Percentiles rank a stretch among this genome's conserved stretches.
Conservation (phyloP, 768 basidiomycete species). For the Gymnopilus dilepis region DNA sequence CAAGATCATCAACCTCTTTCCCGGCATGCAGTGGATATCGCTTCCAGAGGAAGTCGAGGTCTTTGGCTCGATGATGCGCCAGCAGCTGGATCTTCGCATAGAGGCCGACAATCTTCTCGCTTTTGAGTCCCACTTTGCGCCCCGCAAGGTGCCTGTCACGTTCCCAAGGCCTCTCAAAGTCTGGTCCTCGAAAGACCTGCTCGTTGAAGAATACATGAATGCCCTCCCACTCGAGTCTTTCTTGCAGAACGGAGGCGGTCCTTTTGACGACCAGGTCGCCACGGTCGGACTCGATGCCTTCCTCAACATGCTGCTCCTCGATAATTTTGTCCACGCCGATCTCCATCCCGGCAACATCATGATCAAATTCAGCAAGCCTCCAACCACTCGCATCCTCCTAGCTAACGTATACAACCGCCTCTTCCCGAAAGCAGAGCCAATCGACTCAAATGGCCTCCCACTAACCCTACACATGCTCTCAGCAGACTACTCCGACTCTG, state of each 20-base stretch:
- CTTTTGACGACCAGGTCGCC: conserved; percentile 88
- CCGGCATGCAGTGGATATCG: conserved; percentile 96
- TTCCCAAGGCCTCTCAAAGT: conserved; percentile 88
- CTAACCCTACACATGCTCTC: conserved; percentile 34
- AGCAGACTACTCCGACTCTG: conserved; percentile 54
- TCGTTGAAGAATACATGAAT: conserved; percentile 94
- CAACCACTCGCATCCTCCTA: conserved; percentile 68
- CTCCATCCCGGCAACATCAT: conserved; percentile 96
- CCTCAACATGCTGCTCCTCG: conserved; percentile 95
- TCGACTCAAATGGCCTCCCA: conserved; percentile 27
- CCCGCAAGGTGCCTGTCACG: conserved; percentile 78
- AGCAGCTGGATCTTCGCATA: conserved; percentile 88
- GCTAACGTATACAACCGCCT: conserved; percentile 61
- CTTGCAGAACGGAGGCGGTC: conserved; percentile 88
- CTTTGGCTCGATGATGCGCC: conserved; percentile 96
- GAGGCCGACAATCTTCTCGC: conserved; percentile 87
- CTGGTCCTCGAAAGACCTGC: conserved; percentile 81
- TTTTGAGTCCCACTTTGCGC: conserved; percentile 88
- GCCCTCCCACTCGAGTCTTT: conserved; percentile 90
- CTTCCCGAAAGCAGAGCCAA: conserved; percentile 39
- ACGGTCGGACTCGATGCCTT: conserved; percentile 95
- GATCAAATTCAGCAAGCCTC: conserved; percentile 94
- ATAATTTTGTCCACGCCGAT: conserved; percentile 96
- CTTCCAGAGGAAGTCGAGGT: conserved; percentile 94
- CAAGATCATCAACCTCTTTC: conserved; percentile 72